Evolutionary conservation across 1,284 basidiomycete genomes (phyloP), one percentile per base, ranked within the genome.

Genomic region (Ustilago crameri): DNA sequence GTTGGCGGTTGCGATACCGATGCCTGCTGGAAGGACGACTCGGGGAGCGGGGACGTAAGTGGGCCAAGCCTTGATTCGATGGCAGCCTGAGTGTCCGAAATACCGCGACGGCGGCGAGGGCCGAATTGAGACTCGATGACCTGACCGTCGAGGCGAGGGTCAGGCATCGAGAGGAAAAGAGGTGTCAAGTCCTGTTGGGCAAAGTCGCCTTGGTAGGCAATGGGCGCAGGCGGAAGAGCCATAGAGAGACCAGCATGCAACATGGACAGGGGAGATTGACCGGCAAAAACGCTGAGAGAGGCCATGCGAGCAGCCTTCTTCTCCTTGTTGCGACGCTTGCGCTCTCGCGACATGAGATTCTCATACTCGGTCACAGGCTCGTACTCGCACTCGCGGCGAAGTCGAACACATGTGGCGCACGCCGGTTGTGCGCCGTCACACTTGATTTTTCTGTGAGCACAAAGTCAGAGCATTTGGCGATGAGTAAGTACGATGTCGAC

Each of bases 331-430:
- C 75, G 59, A 10, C 72, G 62, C 64, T 79, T 79, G 24, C 76
- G 76, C 38, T 79, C 76, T 22, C 76, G 74, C 14, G 76, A 79
- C 35, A 79, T 61, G 45, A 79, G 66, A 52, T 80, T 80, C 51
- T 80, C 76, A 40, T 65, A 60, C 40, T 76, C 76, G 12, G 69
- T 76, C 12, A 80, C 78, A 5, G 74, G 74, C 62, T 80, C 74
- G 60, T 80, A 80, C 35, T 76, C 76, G 57, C 78, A 80, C 54
- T 73, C 63, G 23, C 78, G 53, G 45, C 71, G 68, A 15, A 80
- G 53, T 8, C 74, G 76, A 14, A 72, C 67, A 49, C 78, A 80
- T 20, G 76, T 78, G 20, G 75, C 69, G 52, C 78, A 80, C 2
- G 67, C 45, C 12, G 78, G 78, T 50, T 78, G 74, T 0, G 65